Base-by-base conservation (phyloP, 306 rosid genomes). In the Citrullus amarus region DNA sequence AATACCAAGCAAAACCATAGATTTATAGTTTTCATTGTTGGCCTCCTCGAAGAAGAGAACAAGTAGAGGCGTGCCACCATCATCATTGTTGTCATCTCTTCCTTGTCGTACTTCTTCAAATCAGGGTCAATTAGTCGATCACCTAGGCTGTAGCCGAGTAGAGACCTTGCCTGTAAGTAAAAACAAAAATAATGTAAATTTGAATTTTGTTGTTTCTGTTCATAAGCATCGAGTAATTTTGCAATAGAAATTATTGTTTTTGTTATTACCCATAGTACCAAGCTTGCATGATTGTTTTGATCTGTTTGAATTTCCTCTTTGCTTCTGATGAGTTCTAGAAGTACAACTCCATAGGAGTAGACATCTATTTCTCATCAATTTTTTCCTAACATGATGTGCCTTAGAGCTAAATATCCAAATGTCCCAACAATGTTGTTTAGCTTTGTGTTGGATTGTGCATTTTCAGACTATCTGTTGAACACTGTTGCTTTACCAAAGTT, bases 61-160 rank as follows among this genome's bases (percentile, higher is more conserved):
- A 87, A 84, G 79, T 81, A 87, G 43, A 87, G 85, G 80, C 85
- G 86, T 0, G 86, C 86, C 3, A 86, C 86, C 14, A 85, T 69
- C 85, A 85, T 81, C 90, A 85, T 85, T 15, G 74, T 61, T 36
- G 74, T 78, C 85, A 84, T 87, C 59, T 87, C 83, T 76, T 84
- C 85, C 82, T 85, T 85, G 70, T 83, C 76, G 58, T 80, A 87
- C 44, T 85, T 80, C 16, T 59, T 67, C 66, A 84, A 73, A 76
- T 71, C 46, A 63, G 90, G 90, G 66, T 85, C 88, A 36, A 87
- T 81, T 11, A 86, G 78, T 18, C 86, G 79, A 44, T 86, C 76
- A 0, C 81, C 82, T 6, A 78, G 30, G 62, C 87, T 87, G 25
- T 62, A 67, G 62, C 84, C 69, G 38, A 86, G 81, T 30, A 84